Percentiles rank a stretch among this genome's conserved stretches.
Evolutionary conservation across 768 basidiomycete genomes (phyloP).

Genomic region (Melanogaster broomeanus): DNA sequence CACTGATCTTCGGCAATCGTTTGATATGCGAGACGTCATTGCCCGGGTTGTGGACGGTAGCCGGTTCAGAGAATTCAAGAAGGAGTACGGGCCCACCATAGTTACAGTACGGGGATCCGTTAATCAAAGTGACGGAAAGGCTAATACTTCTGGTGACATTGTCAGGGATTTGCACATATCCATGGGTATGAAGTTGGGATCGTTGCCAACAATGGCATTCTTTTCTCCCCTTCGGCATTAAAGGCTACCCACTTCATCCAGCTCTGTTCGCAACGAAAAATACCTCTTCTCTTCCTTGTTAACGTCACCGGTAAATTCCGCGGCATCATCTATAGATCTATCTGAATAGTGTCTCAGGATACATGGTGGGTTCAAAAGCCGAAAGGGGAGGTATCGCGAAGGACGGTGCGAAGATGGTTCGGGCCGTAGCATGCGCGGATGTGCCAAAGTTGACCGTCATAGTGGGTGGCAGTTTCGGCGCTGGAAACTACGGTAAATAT

Average conservation of each 20-base stretch:
- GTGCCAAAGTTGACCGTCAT: constrained; percentile 94
- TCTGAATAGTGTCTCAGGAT: constrained; percentile 47
- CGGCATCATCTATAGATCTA: neutral
- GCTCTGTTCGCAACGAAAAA: constrained; percentile 86
- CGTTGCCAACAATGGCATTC: constrained; percentile 91
- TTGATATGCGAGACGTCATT: constrained; percentile 94
- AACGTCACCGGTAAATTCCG: constrained; percentile 79
- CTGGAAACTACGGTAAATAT: constrained; percentile 86
- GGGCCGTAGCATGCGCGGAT: constrained; percentile 90
- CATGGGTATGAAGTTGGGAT: constrained; percentile 92
- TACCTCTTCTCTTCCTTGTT: constrained; percentile 90
- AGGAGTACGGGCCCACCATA: constrained; percentile 89
- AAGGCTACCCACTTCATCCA: constrained; percentile 97
- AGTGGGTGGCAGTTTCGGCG: constrained; percentile 92
- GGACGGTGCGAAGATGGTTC: constrained; percentile 95
- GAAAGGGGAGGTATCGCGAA: constrained; percentile 94
- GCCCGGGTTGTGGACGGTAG: constrained; percentile 91
- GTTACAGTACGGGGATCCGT: constrained; percentile 62
- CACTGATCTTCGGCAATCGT: constrained; percentile 82
- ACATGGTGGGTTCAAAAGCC: constrained; percentile 97
- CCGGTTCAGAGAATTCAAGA: constrained; percentile 93
- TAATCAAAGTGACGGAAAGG: neutral
- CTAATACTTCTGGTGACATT: constrained; percentile 6
- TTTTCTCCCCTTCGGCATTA: constrained; percentile 90
- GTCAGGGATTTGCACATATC: constrained; percentile 82